These are phyloP conservation scores for Astraeus odoratus DNA, from an alignment of 768 basidiomycete species.

Conservation along the genomic window DNA sequence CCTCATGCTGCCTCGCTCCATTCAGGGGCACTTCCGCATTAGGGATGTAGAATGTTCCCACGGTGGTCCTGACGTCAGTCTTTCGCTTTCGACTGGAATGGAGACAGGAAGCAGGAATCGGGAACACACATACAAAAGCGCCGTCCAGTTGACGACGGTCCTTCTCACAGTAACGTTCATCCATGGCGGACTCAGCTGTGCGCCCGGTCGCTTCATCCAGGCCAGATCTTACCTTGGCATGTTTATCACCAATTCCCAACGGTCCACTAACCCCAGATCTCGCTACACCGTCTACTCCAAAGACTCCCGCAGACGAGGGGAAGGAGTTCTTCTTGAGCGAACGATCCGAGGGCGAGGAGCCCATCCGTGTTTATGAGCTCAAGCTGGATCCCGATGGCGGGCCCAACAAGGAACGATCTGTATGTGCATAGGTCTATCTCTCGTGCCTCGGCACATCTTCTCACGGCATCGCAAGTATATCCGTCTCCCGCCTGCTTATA, in stretches of 20 bases:
- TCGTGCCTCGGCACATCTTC: conserved; percentile 3
- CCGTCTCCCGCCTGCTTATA: conserved; percentile 85
- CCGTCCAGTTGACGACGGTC: too few relatives aligned
- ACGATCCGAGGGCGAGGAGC: conserved; percentile 44
- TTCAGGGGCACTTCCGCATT: background rate
- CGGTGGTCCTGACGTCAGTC: background rate
- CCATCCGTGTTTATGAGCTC: conserved; percentile 82
- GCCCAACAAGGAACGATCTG: conserved; percentile 78
- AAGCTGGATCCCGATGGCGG: conserved; percentile 85
- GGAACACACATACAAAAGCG: too few relatives aligned
- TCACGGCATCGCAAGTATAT: conserved; percentile 62
- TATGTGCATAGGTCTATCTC: conserved; percentile 31
- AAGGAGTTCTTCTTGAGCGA: conserved; percentile 77
- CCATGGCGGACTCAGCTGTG: conserved; percentile 11
- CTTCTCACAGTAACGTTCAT: background rate
- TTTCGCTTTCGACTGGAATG: background rate
- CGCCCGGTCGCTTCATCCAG: background rate
- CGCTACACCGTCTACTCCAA: conserved; percentile 47
- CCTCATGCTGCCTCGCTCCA: too few relatives aligned
- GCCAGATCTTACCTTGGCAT: conserved; percentile 11
- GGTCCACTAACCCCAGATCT: background rate
- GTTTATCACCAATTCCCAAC: background rate
- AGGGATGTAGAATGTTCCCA: background rate
- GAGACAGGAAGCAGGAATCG: background rate
- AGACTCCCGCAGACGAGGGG: conserved; percentile 90